Evolutionary conservation across 345 rosid species (phyloP).

Genomic region (Geranium brycei): DNA sequence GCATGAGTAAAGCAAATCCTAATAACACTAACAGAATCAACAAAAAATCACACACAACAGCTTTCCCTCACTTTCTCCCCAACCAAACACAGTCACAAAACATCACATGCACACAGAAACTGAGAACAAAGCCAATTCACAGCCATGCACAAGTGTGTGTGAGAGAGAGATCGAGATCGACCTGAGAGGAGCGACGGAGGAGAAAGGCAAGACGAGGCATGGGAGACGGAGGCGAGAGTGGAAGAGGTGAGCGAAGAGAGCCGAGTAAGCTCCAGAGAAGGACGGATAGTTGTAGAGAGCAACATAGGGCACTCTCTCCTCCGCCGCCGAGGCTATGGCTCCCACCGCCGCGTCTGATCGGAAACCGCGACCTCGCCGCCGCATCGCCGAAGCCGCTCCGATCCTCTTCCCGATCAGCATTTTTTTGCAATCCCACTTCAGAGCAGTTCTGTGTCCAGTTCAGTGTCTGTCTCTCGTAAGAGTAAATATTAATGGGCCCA

Average conservation of each 20-base stretch:
- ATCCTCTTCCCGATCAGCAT: constrained; percentile 6
- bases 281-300: constrained; percentile 80
- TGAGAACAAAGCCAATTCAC: not conserved
- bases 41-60: not conserved
- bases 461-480: too few relatives aligned
- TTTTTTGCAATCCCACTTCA: too few relatives aligned
- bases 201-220: constrained; percentile 66
- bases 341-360: too few relatives aligned
- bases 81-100: not conserved
- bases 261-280: constrained; percentile 71
- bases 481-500: too few relatives aligned
- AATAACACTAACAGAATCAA: too few relatives aligned
- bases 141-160: not conserved
- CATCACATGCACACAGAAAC: not conserved
- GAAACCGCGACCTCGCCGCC: constrained; percentile 8
- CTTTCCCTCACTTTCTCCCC: not conserved
- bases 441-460: too few relatives aligned
- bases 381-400: not conserved
- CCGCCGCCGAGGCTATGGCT: constrained; percentile 5
- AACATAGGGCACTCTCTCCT: constrained; percentile 41
- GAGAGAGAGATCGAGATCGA: constrained; percentile 1
- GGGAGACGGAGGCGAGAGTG: constrained; percentile 53
- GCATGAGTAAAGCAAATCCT: too few relatives aligned
- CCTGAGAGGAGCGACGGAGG: constrained; percentile 61
- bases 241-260: constrained; percentile 68